Conservation (phyloP, 2,329 filamentous ascomycete species). For the Calcarisporium arbuscula region DNA sequence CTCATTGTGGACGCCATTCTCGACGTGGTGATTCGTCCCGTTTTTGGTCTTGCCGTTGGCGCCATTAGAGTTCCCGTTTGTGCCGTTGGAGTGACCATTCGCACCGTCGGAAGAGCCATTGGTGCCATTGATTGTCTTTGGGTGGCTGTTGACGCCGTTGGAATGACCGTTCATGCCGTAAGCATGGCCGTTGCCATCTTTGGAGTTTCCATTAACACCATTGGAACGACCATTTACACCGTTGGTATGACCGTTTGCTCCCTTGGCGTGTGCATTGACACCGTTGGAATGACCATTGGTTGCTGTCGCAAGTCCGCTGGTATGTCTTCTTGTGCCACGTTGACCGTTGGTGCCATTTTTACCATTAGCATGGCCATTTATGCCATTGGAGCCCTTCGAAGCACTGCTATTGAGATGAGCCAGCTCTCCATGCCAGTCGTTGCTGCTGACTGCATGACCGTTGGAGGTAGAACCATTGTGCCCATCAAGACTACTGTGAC, state of each 20-base stretch:
- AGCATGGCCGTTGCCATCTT: not conserved
- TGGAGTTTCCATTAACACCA: not conserved
- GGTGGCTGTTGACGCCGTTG: not conserved
- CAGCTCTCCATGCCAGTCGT: not conserved
- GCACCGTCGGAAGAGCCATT: not conserved
- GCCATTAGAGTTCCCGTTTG: conserved; percentile 2
- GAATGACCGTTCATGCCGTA: not conserved
- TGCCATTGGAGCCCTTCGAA: not conserved
- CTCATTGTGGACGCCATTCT: not conserved
- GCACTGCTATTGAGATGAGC: too few relatives aligned
- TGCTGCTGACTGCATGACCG: not conserved
- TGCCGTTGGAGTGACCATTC: not conserved
- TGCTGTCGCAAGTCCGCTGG: too few relatives aligned
- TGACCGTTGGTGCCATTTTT: not conserved
- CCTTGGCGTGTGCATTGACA: not conserved
- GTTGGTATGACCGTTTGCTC: conserved; percentile 6
- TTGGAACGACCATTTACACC: not conserved
- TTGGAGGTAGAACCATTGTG: not conserved
- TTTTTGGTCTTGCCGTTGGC: conserved; percentile 1
- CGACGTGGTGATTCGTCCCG: not conserved
- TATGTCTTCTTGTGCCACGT: not conserved
- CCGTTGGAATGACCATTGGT: conserved; percentile 3
- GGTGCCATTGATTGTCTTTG: not conserved
- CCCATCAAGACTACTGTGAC: not conserved
- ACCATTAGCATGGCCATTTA: not conserved